phyloP scores from a whole-genome alignment of 306 rosid species.

The Corylus heterophylla region DNA sequence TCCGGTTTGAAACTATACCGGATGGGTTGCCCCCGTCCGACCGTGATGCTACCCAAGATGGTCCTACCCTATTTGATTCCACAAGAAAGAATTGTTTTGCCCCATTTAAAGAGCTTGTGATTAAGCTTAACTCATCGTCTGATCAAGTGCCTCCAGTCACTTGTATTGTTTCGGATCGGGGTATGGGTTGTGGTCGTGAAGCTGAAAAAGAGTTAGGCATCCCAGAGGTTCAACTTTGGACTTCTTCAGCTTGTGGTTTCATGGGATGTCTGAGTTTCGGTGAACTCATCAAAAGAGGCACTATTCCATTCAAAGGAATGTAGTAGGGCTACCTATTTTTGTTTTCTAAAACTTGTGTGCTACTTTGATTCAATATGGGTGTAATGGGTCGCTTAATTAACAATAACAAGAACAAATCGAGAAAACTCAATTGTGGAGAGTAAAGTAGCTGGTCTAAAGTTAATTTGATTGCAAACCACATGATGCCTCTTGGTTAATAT shows the following conservation, averaged over 20 bases:
- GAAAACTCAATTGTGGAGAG: too few relatives aligned
- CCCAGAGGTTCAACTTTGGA: constrained; percentile 37
- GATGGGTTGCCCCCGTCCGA: constrained; percentile 26
- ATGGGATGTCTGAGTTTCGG: constrained; percentile 28
- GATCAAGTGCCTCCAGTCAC: constrained; percentile 24
- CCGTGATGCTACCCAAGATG: constrained; percentile 19
- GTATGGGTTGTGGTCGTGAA: constrained; percentile 29
- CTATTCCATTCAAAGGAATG: constrained; percentile 32
- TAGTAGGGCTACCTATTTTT: neutral
- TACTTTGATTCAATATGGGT: too few relatives aligned
- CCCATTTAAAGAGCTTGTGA: constrained; percentile 32
- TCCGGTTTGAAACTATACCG: constrained; percentile 32
- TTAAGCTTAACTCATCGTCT: constrained; percentile 15
- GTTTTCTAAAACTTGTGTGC: too few relatives aligned
- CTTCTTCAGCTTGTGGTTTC: constrained; percentile 43
- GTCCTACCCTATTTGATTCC: constrained; percentile 23
- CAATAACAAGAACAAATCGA: too few relatives aligned
- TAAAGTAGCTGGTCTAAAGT: too few relatives aligned
- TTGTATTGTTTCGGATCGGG: constrained; percentile 33
- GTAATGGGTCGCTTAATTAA: too few relatives aligned
- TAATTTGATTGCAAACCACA: too few relatives aligned
- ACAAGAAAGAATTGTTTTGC: constrained; percentile 21
- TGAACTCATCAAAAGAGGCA: constrained; percentile 30
- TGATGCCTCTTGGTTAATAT: too few relatives aligned
- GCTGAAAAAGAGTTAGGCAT: constrained; percentile 35